phyloP scores from a whole-genome alignment of 192 early-diverging fungal species.

The Borealophlyctis nickersoniae region DNA sequence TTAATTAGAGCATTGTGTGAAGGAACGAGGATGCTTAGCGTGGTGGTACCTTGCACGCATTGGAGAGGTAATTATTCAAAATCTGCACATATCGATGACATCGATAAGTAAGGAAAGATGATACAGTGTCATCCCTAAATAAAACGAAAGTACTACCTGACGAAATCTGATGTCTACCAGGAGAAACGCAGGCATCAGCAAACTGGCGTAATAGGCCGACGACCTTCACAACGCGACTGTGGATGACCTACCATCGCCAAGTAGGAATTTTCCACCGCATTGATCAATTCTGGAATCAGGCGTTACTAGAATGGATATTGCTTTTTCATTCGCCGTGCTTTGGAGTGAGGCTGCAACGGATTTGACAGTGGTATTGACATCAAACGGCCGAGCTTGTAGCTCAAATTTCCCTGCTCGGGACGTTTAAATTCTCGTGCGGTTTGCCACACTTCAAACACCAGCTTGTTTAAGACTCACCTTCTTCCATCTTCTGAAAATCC shows the following conservation, averaged over 20 bases:
- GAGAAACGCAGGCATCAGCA: not conserved
- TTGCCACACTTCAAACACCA: too few species aligned
- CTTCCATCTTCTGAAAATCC: conserved; percentile 25
- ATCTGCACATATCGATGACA: conserved; percentile 8
- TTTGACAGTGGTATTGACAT: conserved; percentile 13
- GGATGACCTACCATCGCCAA: conserved; percentile 24
- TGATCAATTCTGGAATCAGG: conserved; percentile 2
- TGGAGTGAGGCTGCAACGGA: conserved; percentile 6
- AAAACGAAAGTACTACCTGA: too few species aligned
- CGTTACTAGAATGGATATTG: not conserved
- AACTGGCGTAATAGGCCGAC: not conserved
- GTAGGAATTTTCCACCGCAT: not conserved
- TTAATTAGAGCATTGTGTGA: not conserved
- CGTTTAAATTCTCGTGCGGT: too few species aligned
- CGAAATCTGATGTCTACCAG: too few species aligned
- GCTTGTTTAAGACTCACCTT: conserved; percentile 1
- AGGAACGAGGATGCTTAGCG: not conserved
- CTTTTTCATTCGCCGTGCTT: conserved; percentile 13
- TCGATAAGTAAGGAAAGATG: too few species aligned
- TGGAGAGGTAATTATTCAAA: conserved; percentile 15
- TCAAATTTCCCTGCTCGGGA: conserved; percentile 1
- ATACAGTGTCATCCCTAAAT: too few species aligned
- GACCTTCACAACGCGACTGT: too few species aligned
- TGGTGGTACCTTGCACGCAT: conserved; percentile 13
- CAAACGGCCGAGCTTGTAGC: conserved; percentile 20